Base-by-base conservation (phyloP, 1,284 basidiomycete species). In the Rhizoctonia solani region DNA sequence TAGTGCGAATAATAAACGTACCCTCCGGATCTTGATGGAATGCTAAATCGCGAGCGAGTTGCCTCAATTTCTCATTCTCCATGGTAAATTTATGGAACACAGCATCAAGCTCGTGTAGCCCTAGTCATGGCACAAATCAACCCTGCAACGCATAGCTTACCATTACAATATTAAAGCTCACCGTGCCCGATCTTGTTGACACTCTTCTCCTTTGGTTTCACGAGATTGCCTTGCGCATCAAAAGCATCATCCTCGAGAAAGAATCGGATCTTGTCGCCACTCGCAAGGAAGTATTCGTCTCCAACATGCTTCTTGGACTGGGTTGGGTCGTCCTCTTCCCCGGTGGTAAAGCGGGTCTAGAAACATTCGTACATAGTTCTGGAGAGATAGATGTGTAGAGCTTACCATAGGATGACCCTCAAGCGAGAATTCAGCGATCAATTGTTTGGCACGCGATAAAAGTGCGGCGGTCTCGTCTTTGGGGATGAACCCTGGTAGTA, bases 181-280 rank as follows among this genome's bases (percentile, higher is more conserved):
- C 90, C 90, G 74, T 92, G 90, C 1, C 90, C 90, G 69, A 92
- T 90, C 81, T 92, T 92, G 74, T 92, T 92, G 6, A 92, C 88
- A 4, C 89, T 85, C 72, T 82, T 86, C 56, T 88, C 81, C 75
- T 95, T 95, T 42, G 89, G 87, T 55, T 90, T 82, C 8, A 84
- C 87, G 46, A 96, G 82, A 69, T 85, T 85, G 23, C 86, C 87
- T 42, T 82, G 74, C 41, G 78, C 74, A 73, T 84, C 82, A 6
- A 93, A 79, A 0, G 92, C 92, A 65, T 88, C 92, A 73, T 89
- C 86, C 74, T 96, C 94, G 42, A 95, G 79, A 75, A 96, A 96
- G 77, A 87, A 95, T 1, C 90, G 85, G 77, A 95, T 92, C 82
- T 97, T 96, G 77, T 98, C 93, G 1, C 93, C 93, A 1, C 91